Base-by-base conservation (phyloP, 495 filamentous ascomycete genomes). In the Amniculicola lignicola region DNA sequence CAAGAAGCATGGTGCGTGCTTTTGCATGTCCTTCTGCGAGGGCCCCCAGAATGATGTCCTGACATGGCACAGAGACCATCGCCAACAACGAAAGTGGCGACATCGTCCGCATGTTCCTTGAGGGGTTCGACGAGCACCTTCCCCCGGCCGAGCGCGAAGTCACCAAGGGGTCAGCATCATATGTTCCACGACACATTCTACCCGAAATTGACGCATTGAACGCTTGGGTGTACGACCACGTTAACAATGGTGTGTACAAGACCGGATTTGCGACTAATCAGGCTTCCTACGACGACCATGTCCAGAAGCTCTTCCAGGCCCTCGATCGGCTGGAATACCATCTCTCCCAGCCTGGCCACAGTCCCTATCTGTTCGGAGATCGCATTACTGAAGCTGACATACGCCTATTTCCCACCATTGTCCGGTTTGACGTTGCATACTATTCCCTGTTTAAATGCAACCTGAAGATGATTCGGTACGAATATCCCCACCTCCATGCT, bases 161-260 rank as follows among this genome's bases (percentile, higher is more conserved):
- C 9, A 73, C 73, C 45, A 74, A 71, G 46, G 72, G 70, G 3
- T 57, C 54, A 1, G 71, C 78, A 6, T 79, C 77, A 14, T 65
- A 86, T n/a, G 81, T 84, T 36, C 85, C 86, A 9, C 59, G 69
- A 22, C 57, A 74, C 6, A 62, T 88, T 45, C 67, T 70, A 22
- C 45, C 44, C 23, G 61, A 82, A 55, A 87, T 88, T 42, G 83
- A 89, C 47, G 78, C 70, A 58, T 72, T 81, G 65, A 79, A 85
- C 60, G 72, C 72, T 35, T 89, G 83, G 84, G 76, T 85, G 24
- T 87, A 87, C 53, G 69, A 82, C 39, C 63, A 69, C 10, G 78
- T 87, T 65, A 88, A 87, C 52, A 84, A 85, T 61, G 84, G 84
- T 4, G 84, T 87, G 18, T 88, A 87, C 67, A 87, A 86, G 68